phyloP scores from a whole-genome alignment of 2,329 filamentous ascomycete genomes.

The Sarocladium brachiariae region DNA sequence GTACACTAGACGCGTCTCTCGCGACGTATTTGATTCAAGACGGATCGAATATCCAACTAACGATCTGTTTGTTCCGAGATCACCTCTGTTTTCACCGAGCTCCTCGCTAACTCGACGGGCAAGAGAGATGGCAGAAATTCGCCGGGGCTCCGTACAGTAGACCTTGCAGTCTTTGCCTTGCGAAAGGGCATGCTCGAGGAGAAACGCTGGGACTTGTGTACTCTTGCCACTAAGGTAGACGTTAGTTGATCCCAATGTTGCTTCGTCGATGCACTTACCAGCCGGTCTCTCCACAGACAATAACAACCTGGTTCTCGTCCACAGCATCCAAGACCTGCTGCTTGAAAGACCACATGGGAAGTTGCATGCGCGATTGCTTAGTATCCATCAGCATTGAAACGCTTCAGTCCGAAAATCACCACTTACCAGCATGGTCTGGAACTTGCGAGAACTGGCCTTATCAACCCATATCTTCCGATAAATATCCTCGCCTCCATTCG shows the following conservation, averaged over 20 bases:
- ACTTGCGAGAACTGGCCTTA: conserved; percentile 52
- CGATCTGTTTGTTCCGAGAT: conserved; percentile 75
- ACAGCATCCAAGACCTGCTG: conserved; percentile 71
- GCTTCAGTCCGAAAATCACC: conserved; percentile 1
- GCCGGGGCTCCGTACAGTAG: conserved; percentile 89
- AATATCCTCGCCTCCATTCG: conserved; percentile 35
- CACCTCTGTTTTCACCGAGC: conserved; percentile 74
- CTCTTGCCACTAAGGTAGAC: conserved; percentile 67
- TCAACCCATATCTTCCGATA: conserved; percentile 54
- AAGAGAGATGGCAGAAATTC: conserved; percentile 93
- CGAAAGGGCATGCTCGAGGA: conserved; percentile 81
- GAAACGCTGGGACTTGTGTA: conserved; percentile 91
- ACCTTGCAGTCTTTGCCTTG: conserved; percentile 80
- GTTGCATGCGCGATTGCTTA: conserved; percentile 59
- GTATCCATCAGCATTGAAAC: conserved; percentile 8
- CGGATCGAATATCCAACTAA: conserved; percentile 93
- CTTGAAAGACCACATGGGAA: conserved; percentile 86
- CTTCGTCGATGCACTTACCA: conserved; percentile 41
- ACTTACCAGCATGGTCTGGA: conserved; percentile 69
- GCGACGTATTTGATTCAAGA: conserved; percentile 77
- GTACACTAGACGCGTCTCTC: conserved; percentile 79
- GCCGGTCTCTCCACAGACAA: conserved; percentile 93
- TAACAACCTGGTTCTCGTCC: conserved; percentile 75
- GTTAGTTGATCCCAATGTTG: conserved; percentile 15
- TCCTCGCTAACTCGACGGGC: conserved; percentile 92